Evolutionary conservation across 2,329 filamentous ascomycete genomes (phyloP).

Genomic region (Lachnellula cervina): DNA sequence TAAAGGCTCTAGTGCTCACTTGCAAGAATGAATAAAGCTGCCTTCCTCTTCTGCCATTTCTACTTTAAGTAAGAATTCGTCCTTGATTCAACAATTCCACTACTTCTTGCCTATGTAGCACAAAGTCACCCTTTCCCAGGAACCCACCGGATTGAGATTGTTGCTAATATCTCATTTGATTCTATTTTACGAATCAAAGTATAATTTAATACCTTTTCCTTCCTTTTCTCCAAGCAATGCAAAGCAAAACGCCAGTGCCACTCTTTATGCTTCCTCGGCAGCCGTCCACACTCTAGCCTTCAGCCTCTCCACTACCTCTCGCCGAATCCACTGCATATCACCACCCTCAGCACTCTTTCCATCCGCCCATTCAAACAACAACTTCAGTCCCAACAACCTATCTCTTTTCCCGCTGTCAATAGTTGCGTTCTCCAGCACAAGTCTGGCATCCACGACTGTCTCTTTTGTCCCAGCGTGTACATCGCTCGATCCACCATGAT

Average conservation of each 20-base stretch:
- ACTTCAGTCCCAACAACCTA: slow-evolving; percentile 54
- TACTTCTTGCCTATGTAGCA: too few relatives aligned
- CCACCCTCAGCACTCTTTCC: slow-evolving; percentile 36
- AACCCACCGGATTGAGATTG: too few relatives aligned
- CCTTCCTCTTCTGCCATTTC: too few relatives aligned
- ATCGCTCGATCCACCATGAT: slow-evolving; percentile 36
- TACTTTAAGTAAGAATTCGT: too few relatives aligned
- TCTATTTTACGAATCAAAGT: not conserved
- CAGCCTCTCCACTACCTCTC: slow-evolving; percentile 50
- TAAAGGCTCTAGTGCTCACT: too few relatives aligned
- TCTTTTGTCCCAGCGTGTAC: slow-evolving; percentile 47
- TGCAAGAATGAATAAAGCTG: too few relatives aligned
- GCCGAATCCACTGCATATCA: slow-evolving; percentile 48
- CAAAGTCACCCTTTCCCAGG: too few relatives aligned
- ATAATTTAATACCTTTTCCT: not conserved
- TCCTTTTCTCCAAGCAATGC: not conserved
- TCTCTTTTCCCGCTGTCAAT: slow-evolving; percentile 46
- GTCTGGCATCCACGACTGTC: slow-evolving; percentile 57
- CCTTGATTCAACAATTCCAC: too few relatives aligned
- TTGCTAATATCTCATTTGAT: too few relatives aligned
- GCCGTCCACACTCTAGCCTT: slow-evolving; percentile 45
- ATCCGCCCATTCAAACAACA: slow-evolving; percentile 66
- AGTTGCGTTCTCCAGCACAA: slow-evolving; percentile 50
- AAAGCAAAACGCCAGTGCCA: not conserved
- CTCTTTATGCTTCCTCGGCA: slow-evolving; percentile 11